These are phyloP conservation scores for Pichia sporocuriosa DNA, from an alignment of 805 yeast species.

Conservation along the genomic window DNA sequence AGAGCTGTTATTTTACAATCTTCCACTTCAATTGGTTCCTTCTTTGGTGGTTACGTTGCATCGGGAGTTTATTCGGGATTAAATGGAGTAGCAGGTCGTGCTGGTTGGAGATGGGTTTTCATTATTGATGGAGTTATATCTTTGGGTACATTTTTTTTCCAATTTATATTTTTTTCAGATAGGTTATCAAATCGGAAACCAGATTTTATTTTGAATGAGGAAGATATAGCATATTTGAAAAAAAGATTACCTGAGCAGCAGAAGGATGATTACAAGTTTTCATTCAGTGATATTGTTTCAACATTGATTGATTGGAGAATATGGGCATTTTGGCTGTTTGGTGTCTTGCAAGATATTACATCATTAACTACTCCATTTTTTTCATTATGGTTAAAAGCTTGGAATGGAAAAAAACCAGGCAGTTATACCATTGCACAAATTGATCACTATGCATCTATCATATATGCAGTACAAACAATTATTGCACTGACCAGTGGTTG, in stretches of 20 bases:
- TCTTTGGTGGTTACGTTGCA: conserved; percentile 51
- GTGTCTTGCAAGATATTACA: conserved; percentile 13
- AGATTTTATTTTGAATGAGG: conserved; percentile 20
- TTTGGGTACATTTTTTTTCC: conserved; percentile 20
- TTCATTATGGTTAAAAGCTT: conserved; percentile 13
- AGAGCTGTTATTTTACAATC: conserved; percentile 31
- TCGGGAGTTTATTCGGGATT: conserved; percentile 49
- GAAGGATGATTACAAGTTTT: conserved; percentile 8
- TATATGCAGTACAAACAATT: conserved; percentile 11
- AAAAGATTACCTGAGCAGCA: conserved; percentile 11
- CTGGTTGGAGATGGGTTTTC: conserved; percentile 53
- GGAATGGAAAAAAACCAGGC: conserved; percentile 10
- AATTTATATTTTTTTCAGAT: conserved; percentile 44
- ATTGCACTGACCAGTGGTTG: conserved; percentile 11
- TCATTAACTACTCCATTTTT: conserved; percentile 9
- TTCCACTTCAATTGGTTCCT: conserved; percentile 29
- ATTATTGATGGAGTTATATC: conserved; percentile 42
- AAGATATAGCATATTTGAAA: conserved; percentile 11
- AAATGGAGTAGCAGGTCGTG: conserved; percentile 21
- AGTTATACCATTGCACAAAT: conserved; percentile 10
- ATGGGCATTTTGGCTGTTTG: conserved; percentile 15
- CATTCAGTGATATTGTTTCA: conserved; percentile 3
- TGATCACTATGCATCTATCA: conserved; percentile 8
- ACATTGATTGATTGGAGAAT: conserved; percentile 10
- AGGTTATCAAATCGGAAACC: conserved; percentile 39